Evolutionary conservation across 352 stramenopile genomes (phyloP).

Genomic region (Pythium phragmitis): DNA sequence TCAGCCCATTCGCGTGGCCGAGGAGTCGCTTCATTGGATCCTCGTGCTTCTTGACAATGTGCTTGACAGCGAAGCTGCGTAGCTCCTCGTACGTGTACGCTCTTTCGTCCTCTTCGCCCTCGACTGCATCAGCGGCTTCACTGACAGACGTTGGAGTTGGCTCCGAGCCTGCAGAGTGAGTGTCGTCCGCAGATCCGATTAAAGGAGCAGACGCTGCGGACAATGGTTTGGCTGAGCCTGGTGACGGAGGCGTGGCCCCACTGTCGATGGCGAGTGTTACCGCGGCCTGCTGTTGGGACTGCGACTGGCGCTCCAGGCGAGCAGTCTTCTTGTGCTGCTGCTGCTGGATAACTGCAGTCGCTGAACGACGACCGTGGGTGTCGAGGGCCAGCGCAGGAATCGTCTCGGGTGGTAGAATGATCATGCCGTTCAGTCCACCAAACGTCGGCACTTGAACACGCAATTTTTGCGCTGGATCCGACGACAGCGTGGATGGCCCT

Average conservation of each 20-base stretch:
- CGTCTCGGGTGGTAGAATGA: slow-evolving; percentile 42
- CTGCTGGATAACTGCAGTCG: slow-evolving; percentile 10
- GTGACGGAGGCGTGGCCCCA: neutral
- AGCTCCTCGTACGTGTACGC: slow-evolving; percentile 75
- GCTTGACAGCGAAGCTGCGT: slow-evolving; percentile 56
- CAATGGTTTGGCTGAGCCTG: neutral
- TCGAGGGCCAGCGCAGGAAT: slow-evolving; percentile 10
- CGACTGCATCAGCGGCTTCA: slow-evolving; percentile 1
- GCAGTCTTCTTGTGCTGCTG: slow-evolving; percentile 36
- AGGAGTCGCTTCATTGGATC: slow-evolving; percentile 3
- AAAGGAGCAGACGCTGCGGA: slow-evolving; percentile 5
- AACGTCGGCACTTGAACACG: slow-evolving; percentile 58
- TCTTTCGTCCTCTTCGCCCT: slow-evolving; percentile 69
- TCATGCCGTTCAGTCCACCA: slow-evolving; percentile 53
- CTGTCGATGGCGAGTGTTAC: slow-evolving; percentile 27
- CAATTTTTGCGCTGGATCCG: slow-evolving; percentile 52
- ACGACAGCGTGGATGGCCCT: slow-evolving; percentile 48
- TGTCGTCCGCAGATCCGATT: neutral
- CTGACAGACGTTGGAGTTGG: neutral
- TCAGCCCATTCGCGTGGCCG: neutral
- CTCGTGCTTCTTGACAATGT: slow-evolving; percentile 36
- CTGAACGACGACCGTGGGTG: neutral
- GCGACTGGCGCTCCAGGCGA: slow-evolving; percentile 40
- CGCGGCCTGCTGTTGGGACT: slow-evolving; percentile 45
- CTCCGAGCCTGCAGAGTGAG: neutral